Evolutionary conservation across 2,329 filamentous ascomycete species (phyloP).

Genomic region (Colletotrichum paranaense): DNA sequence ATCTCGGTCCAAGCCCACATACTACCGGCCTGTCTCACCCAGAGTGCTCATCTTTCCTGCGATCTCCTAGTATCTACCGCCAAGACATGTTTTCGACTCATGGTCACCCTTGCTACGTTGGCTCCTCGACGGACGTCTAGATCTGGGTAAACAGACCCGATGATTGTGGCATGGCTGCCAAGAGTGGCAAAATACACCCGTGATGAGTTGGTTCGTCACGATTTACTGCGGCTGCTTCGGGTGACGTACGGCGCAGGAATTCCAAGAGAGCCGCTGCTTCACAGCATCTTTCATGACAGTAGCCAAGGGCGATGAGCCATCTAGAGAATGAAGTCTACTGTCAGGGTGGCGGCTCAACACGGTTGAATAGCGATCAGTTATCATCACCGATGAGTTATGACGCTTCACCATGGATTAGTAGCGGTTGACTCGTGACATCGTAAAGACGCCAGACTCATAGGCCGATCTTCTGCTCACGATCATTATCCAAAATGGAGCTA

Average conservation of each 20-base stretch:
- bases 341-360: neutral
- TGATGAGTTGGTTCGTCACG: neutral
- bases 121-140: neutral
- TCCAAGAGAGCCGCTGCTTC: neutral
- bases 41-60: conserved; percentile 6
- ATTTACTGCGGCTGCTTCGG: neutral
- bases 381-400: neutral
- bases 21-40: neutral
- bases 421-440: neutral
- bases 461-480: neutral
- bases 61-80: neutral
- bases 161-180: neutral
- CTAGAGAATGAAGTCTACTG: neutral
- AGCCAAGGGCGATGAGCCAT: neutral
- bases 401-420: neutral
- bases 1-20: neutral
- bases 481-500: neutral
- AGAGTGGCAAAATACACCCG: neutral
- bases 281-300: neutral
- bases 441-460: neutral
- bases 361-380: neutral
- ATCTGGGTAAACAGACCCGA: neutral
- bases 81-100: neutral
- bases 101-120: neutral
- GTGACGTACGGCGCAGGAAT: neutral